Percentiles rank a stretch among this genome's conserved stretches.
Evolutionary conservation across 2,329 filamentous ascomycete species (phyloP).

Genomic region (Penicillium capsulatum): DNA sequence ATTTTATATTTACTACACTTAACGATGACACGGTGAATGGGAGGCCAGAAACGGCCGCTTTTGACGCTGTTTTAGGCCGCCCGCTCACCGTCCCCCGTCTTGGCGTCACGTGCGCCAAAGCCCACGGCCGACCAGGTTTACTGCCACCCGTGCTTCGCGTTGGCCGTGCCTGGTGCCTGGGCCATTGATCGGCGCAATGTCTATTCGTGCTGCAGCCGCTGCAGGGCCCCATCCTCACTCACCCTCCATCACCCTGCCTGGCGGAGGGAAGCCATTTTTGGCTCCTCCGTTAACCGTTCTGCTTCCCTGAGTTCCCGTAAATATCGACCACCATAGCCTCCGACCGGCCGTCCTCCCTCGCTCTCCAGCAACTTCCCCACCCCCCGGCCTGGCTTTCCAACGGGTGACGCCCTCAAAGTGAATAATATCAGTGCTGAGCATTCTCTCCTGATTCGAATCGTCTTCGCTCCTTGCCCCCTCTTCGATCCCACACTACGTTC

Average conservation of each 20-base stretch:
- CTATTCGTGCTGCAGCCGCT: neutral
- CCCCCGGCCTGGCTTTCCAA: slow-evolving; percentile 6
- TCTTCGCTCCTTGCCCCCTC: no score
- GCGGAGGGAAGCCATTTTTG: neutral
- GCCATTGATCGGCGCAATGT: neutral
- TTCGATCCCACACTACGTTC: no score
- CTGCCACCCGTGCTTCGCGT: no score
- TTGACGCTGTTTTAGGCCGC: no score
- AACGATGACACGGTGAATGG: no score
- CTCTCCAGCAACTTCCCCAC: slow-evolving; percentile 9
- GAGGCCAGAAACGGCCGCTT: no score
- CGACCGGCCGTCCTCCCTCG: slow-evolving; percentile 7
- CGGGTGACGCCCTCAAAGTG: slow-evolving; percentile 10
- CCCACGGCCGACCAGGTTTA: no score
- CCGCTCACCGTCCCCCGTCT: no score
- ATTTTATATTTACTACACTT: no score
- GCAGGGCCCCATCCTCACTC: neutral
- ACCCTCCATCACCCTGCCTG: neutral
- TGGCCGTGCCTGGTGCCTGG: no score
- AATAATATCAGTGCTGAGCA: slow-evolving; percentile 5
- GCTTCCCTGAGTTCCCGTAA: neutral
- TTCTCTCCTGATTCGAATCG: slow-evolving; percentile 2
- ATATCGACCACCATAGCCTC: slow-evolving; percentile 16
- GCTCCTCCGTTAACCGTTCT: no score
- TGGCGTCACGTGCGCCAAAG: no score